phyloP scores from a whole-genome alignment of 257 asterid species.

The Plantago major region DNA sequence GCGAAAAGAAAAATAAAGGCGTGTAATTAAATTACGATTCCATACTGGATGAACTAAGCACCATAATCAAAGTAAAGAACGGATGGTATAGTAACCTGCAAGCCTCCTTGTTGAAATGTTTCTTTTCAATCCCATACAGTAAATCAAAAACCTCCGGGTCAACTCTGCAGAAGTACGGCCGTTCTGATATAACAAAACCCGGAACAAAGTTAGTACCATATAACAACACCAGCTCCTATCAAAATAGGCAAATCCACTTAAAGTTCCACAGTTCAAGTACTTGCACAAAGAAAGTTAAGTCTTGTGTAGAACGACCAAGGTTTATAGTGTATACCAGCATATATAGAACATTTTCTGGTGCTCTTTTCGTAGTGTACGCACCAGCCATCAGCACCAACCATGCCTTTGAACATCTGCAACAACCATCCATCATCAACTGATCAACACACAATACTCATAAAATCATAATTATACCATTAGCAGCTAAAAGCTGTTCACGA shows the following conservation, averaged over 20 bases:
- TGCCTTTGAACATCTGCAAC: conserved; percentile 61
- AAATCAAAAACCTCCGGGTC: conserved; percentile 62
- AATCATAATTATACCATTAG: no score
- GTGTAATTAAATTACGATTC: background rate
- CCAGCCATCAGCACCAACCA: conserved; percentile 96
- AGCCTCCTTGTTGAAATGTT: conserved; percentile 83
- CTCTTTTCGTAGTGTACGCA: conserved; percentile 78
- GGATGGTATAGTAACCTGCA: conserved; percentile 58
- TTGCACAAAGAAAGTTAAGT: conserved; percentile 1
- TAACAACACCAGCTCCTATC: background rate
- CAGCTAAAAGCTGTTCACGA: no score
- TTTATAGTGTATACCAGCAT: conserved; percentile 47
- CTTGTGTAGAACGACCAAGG: conserved; percentile 2
- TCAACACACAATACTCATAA: no score
- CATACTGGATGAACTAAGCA: conserved; percentile 4
- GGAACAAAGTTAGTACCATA: conserved; percentile 11
- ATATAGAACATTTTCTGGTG: conserved; percentile 73
- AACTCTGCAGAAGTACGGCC: conserved; percentile 90
- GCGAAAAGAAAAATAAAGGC: conserved; percentile 1
- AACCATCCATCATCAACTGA: no score
- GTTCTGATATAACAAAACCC: conserved; percentile 31
- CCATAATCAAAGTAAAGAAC: background rate
- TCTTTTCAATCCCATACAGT: conserved; percentile 73
- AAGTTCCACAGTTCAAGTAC: background rate
- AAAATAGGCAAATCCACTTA: background rate